These are phyloP conservation scores for Microcyclosporella mali DNA, from an alignment of 2,329 filamentous ascomycete genomes.

Conservation along the genomic window DNA sequence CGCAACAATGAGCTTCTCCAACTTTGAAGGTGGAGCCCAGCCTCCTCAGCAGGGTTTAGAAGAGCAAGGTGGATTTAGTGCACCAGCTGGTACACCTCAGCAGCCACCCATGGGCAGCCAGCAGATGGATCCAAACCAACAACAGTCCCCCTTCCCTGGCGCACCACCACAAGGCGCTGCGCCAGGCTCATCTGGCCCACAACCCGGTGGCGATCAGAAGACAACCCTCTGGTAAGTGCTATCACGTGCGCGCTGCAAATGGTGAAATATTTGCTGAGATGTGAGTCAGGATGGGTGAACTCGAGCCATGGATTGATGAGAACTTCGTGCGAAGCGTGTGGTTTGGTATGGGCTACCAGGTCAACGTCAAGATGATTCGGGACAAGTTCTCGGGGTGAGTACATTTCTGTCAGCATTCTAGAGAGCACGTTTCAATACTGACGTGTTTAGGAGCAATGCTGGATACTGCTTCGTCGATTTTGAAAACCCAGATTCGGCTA, in stretches of 20 bases:
- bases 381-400: constrained; percentile 95
- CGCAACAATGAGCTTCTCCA: constrained; percentile 58
- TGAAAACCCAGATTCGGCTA: constrained; percentile 70
- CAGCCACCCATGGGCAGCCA: constrained; percentile 51
- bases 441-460: constrained; percentile 62
- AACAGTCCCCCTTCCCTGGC: constrained; percentile 34
- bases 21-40: constrained; percentile 56
- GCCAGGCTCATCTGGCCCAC: constrained; percentile 32
- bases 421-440: constrained; percentile 3
- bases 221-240: constrained; percentile 48
- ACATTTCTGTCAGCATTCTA: constrained; percentile 7
- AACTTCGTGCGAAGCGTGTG: constrained; percentile 96
- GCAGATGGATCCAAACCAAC: constrained; percentile 49
- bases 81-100: constrained; percentile 44
- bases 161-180: constrained; percentile 39
- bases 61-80: constrained; percentile 42
- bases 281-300: constrained; percentile 85
- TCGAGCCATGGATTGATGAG: constrained; percentile 99
- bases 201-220: constrained; percentile 41
- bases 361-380: constrained; percentile 99
- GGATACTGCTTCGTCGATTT: constrained; percentile 99
- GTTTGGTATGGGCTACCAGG: constrained; percentile 85
- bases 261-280: constrained; percentile 2
- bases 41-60: constrained; percentile 45
- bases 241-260: neutral